Base-by-base conservation (phyloP, 331 rosid genomes). In the Saraca asoca region DNA sequence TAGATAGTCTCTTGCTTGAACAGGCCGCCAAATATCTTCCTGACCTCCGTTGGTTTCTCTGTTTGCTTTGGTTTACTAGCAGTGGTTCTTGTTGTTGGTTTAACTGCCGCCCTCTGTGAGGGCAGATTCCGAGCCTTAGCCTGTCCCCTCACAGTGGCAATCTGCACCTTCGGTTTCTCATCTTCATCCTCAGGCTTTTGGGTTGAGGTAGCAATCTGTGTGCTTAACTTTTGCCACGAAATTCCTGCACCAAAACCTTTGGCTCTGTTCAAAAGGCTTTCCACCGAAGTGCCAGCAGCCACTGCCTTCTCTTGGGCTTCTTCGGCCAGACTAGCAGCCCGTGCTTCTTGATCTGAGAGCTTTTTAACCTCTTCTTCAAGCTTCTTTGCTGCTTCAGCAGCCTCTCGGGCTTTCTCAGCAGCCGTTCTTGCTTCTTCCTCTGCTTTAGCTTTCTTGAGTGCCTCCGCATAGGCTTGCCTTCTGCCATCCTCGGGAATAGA, bases 1-100 rank as follows among this genome's bases (percentile, higher is more conserved):
- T 90, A 94, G 63, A 94, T 72, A 51, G 99, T 94, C 84, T 94
- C 97, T 84, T 94, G 96, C 71, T 82, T 71, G 78, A 90, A 94
- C 70, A 94, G 68, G 45, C 99, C 99, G 29, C 99, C 99, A 69
- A 90, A 88, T 59, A 90, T 86, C 34, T 82, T 90, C 92, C 95
- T 88, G 51, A 90, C 94, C 66, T 85, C 81, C 8, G 45, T 9
- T 60, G 79, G 16, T 62, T 62, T 73, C 62, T 43, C 42, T 56
- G 78, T 24, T 70, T 74, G 51, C 19, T 75, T 78, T 29, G 58
- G 51, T 58, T 81, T 91, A 44, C 59, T 37, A 18, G 61, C 44
- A 43, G 57, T 34, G 20, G 45, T 55, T 49, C 51, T 70, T 7
- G 75, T 70, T 37, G 83, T 10, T 52, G 71, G 84, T 71, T 82